Percentiles rank a stretch among this genome's conserved stretches.
Conservation (phyloP, 139 green algal species). For the Chlamydomonas sp. region DNA sequence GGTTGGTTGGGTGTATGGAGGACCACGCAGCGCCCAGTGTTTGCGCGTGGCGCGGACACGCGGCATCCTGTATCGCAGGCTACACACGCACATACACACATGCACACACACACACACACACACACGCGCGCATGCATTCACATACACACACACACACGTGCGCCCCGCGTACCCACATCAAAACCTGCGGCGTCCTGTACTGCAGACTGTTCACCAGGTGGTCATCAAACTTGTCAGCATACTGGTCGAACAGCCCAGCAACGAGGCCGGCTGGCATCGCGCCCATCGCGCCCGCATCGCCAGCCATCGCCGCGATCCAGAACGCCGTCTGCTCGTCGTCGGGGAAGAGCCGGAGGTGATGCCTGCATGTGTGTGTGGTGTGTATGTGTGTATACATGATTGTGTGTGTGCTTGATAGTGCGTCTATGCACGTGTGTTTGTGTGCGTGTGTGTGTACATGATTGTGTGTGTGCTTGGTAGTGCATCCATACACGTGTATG, state of each 20-base stretch:
- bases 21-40: not conserved
- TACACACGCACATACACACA: not conserved
- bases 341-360: conserved; percentile 35
- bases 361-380: conserved; percentile 15
- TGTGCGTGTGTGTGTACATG: too few relatives aligned
- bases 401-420: too few relatives aligned
- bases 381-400: too few relatives aligned
- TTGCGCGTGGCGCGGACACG: not conserved
- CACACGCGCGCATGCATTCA: too few relatives aligned
- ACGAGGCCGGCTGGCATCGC: conserved; percentile 24
- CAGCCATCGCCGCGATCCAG: conserved; percentile 41
- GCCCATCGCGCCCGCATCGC: conserved; percentile 21
- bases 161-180: conserved; percentile 23
- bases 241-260: conserved; percentile 46
- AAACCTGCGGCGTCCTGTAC: conserved; percentile 33
- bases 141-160: too few relatives aligned
- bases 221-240: conserved; percentile 46
- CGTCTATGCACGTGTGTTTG: not conserved
- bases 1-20: too few relatives aligned
- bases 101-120: not conserved
- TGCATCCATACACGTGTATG: too few relatives aligned
- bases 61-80: conserved; percentile 19
- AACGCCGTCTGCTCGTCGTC: conserved; percentile 29
- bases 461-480: too few relatives aligned
- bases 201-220: conserved; percentile 37